Evolutionary conservation across 1,284 basidiomycete genomes (phyloP).

Genomic region (Golubevia pallescens): DNA sequence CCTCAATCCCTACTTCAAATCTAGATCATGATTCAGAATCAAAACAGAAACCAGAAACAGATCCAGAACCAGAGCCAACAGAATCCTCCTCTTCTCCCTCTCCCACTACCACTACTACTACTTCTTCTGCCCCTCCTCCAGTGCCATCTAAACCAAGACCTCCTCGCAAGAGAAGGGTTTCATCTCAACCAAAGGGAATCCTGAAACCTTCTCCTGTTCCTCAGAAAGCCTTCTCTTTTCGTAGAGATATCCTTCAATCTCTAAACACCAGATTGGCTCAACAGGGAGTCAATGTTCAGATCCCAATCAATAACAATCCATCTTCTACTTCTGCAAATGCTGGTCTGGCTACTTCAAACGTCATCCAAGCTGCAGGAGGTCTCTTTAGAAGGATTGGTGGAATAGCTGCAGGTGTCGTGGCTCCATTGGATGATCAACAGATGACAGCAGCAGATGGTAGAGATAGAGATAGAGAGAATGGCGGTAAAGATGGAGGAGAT

Average conservation of each 20-base stretch:
- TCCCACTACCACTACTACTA: not conserved
- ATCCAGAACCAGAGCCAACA: not conserved
- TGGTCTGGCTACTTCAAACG: conserved; percentile 9
- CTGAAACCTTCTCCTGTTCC: conserved; percentile 46
- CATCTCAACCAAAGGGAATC: conserved; percentile 26
- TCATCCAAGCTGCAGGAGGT: conserved; percentile 30
- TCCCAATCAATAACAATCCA: conserved; percentile 35
- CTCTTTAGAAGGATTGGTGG: conserved; percentile 45
- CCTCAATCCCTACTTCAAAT: not conserved
- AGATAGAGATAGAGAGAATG: too few species aligned
- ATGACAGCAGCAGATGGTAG: too few species aligned
- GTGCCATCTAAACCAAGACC: too few species aligned
- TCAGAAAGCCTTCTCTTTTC: conserved; percentile 49
- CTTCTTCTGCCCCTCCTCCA: not conserved
- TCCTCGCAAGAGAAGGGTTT: not conserved
- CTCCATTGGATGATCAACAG: too few species aligned
- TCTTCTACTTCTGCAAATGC: conserved; percentile 7
- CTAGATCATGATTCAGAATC: not conserved
- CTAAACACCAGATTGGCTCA: conserved; percentile 57
- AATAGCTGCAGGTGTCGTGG: conserved; percentile 25
- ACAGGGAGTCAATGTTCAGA: conserved; percentile 54
- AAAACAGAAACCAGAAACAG: too few species aligned
- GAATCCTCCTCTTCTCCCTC: not conserved
- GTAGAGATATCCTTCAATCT: conserved; percentile 47
- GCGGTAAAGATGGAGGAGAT: too few species aligned